These are phyloP conservation scores for Monilinia laxa DNA, from an alignment of 2,329 filamentous ascomycete species.

Conservation along the genomic window DNA sequence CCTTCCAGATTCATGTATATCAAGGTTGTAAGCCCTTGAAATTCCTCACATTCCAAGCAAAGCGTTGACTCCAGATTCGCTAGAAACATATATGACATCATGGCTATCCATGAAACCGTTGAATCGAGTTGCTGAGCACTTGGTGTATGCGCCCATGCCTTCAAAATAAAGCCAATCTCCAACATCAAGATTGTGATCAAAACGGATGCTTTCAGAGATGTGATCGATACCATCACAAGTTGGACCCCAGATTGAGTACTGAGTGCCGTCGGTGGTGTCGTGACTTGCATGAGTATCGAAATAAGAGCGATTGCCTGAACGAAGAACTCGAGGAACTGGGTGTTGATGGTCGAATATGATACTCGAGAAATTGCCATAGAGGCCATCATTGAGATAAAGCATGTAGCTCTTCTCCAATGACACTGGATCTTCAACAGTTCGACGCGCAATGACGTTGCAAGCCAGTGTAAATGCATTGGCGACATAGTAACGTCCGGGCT, in stretches of 20 bases:
- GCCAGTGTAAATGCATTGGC: slow-evolving; percentile 91
- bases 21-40: neutral
- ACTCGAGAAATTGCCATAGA: slow-evolving; percentile 98
- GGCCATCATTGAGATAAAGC: slow-evolving; percentile 95
- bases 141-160: slow-evolving; percentile 98
- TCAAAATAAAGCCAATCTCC: slow-evolving; percentile 99
- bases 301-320: slow-evolving; percentile 56
- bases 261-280: slow-evolving; percentile 54
- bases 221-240: slow-evolving; percentile 98
- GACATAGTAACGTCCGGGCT: slow-evolving; percentile 96
- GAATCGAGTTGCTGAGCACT: slow-evolving; percentile 96
- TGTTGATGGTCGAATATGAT: slow-evolving; percentile 99
- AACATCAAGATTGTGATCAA: slow-evolving; percentile 76
- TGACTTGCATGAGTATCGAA: slow-evolving; percentile 57
- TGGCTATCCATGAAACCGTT: slow-evolving; percentile 94
- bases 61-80: slow-evolving; percentile 81
- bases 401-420: slow-evolving; percentile 76
- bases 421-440: slow-evolving; percentile 73
- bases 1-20: neutral
- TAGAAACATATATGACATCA: slow-evolving; percentile 91
- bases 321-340: slow-evolving; percentile 79
- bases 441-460: slow-evolving; percentile 92
- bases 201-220: slow-evolving; percentile 78
- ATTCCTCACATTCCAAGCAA: slow-evolving; percentile 51
- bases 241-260: slow-evolving; percentile 97